Evolutionary conservation across 1,284 basidiomycete species (phyloP), one percentile per base, ranked within the genome.

Genomic region (Meira nashicola): DNA sequence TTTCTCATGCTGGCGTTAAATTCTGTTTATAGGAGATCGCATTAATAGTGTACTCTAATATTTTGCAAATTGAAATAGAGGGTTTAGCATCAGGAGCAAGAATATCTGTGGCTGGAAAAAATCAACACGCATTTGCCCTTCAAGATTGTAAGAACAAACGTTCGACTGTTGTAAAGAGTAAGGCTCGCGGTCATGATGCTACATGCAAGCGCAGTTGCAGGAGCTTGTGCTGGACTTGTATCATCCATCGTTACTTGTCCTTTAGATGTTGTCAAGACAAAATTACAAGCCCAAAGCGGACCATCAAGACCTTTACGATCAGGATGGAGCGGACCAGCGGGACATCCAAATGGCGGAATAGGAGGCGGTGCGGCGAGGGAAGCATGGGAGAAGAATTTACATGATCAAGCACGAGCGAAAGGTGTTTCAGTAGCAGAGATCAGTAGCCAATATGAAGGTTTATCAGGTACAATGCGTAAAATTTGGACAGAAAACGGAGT

Each of bases 261-360:
- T 7, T 84, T 98, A 59, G 94, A 98, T 79, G 94, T 98, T 48
- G 84, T 98, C 80, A 98, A 98, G 83, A 98, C 94, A 0, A 90
- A 90, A 67, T 81, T 98, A 47, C 94, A 98, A 81, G 94, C 95
- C 17, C 91, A 95, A 25, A 28, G 55, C 21, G 55, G 40, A 33
- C 46, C 43, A 14, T 33, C 28, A n/a, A 53, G 28, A 38, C 37
- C 50, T 33, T 33, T 38, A 23, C 17, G 50, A 39, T 19, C 37
- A 41, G 50, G 37, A 39, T 50, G 47, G 47, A 50, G 47, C 21
- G 47, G 47, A 15, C 47, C 47, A n/a, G 47, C 47, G 6, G 47
- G 47, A 15, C 47, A 50, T 50, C 47, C 47, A 3, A 50, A 50
- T 37, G 50, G 50, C 11, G 37, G 38, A n/a, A 53, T 38, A 39